Evolutionary conservation across 169 alveolate genomes (phyloP), one percentile per base, ranked within the genome.

Genomic region (Eimeria necatrix): DNA sequence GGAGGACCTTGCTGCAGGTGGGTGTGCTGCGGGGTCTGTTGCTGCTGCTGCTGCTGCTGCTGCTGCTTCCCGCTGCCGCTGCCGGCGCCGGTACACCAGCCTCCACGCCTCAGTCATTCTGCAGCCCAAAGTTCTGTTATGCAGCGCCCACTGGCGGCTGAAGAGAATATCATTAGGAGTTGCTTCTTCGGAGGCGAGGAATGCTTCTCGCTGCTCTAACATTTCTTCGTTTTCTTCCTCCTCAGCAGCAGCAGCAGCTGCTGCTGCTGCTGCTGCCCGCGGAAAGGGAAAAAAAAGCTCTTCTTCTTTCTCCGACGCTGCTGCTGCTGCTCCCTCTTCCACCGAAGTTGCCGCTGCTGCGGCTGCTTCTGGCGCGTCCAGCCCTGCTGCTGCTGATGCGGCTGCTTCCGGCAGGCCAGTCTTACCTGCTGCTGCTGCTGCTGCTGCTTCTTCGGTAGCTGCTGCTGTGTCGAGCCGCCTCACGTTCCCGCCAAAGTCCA

Each of bases 71-170:
- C 84, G 84, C 84, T 73, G 84, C 84, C 24, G 84, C 84, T 73
- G 49, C 53, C 84, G 18, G 20, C 84, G 16, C 46, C 51, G 18
- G 74, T 88, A 88, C 76, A 71, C 94, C 26, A 10, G 73, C 24
- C 78, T 46, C 94, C 94, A 88, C 20, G 94, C 94, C 20, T 68
- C 94, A 5, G 52, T 14, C 9, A 80, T 56, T 2, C 49, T 51
- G 48, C 78, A 78, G 74, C 78, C 59, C 51, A 70, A 52, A 12
- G 52, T 9, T 3, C 85, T 80, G 32, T 71, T 64, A 59, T 46
- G 51, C 52, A 64, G 78, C 41, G 87, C 94, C 94, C 94, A 88
- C 87, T 88, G 94, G n/a, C 94, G 32, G 20, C 61, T 12, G 59
- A 88, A 71, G 32, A 51, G 52, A 20, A 56, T 14, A 53, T 88